Evolutionary conservation across 1,284 basidiomycete species (phyloP).

Genomic region (Cerrena zonata): DNA sequence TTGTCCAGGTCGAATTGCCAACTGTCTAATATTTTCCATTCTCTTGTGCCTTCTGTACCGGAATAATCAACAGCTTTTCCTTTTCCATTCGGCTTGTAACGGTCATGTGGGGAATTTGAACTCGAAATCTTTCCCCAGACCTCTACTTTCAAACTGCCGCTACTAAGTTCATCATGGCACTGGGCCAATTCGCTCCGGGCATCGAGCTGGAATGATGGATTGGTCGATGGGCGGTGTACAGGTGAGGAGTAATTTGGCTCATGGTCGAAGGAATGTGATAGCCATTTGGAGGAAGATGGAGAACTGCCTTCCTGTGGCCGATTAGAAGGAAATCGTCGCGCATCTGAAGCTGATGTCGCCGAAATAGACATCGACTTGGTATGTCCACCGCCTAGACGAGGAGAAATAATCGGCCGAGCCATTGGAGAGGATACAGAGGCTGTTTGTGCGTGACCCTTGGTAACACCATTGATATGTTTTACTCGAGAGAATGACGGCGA

Average conservation of each 20-base stretch:
- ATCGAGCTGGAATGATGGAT: slow-evolving; percentile 66
- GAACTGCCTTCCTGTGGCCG: background rate
- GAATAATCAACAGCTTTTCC: slow-evolving; percentile 29
- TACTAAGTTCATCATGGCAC: slow-evolving; percentile 43
- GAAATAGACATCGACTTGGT: slow-evolving; percentile 13
- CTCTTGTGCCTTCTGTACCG: slow-evolving; percentile 14
- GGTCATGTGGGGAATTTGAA: background rate
- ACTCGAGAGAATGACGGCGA: too few relatives aligned
- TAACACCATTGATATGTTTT: background rate
- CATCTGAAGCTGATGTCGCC: background rate
- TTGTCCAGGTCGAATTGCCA: slow-evolving; percentile 64
- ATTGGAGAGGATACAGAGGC: background rate
- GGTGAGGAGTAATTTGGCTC: slow-evolving; percentile 65
- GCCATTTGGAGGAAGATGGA: slow-evolving; percentile 13
- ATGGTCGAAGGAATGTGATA: slow-evolving; percentile 8
- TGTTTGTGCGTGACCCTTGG: background rate
- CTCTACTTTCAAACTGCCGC: slow-evolving; percentile 45
- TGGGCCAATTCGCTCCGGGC: slow-evolving; percentile 37
- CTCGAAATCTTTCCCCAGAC: slow-evolving; percentile 47
- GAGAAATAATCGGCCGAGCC: background rate
- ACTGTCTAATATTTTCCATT: slow-evolving; percentile 63
- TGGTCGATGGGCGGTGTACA: slow-evolving; percentile 68
- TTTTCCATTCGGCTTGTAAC: slow-evolving; percentile 35
- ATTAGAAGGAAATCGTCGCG: background rate
- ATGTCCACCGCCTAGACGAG: background rate